Conservation (phyloP, 768 basidiomycete species). For the Chalciporus sphaerocephalus region DNA sequence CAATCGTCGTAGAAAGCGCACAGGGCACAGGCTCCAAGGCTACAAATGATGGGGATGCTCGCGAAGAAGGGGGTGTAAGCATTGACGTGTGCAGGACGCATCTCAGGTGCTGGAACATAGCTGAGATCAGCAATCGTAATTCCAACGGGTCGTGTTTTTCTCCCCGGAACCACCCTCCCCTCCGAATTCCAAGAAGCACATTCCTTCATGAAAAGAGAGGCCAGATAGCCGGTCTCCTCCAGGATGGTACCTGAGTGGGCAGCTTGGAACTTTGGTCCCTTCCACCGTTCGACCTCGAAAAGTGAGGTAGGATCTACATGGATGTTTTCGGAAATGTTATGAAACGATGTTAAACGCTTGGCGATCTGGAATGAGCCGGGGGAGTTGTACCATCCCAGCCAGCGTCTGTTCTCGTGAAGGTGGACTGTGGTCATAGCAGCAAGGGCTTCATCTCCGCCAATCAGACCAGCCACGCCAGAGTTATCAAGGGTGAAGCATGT, state of each 20-base stretch:
- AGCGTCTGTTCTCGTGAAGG: slow-evolving; percentile 22
- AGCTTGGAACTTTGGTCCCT: slow-evolving; percentile 66
- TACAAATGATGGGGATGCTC: slow-evolving; percentile 18
- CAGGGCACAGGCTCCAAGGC: slow-evolving; percentile 17
- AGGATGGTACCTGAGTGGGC: slow-evolving; percentile 57
- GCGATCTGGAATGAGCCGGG: slow-evolving; percentile 30
- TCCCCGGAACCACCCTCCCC: slow-evolving; percentile 8
- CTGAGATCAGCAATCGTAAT: slow-evolving; percentile 11
- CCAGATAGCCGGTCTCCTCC: slow-evolving; percentile 49
- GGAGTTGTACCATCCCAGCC: slow-evolving; percentile 34
- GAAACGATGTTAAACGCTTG: slow-evolving; percentile 17
- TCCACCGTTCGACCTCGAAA: slow-evolving; percentile 12
- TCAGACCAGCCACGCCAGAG: slow-evolving; percentile 22
- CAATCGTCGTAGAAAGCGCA: slow-evolving; percentile 23
- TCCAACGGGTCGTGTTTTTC: slow-evolving; percentile 6
- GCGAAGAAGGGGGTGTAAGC: slow-evolving; percentile 8
- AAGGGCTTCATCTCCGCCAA: slow-evolving; percentile 32
- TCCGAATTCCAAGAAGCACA: slow-evolving; percentile 10
- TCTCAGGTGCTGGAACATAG: slow-evolving; percentile 5
- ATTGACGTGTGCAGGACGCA: slow-evolving; percentile 2
- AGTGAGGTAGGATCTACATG: slow-evolving; percentile 18
- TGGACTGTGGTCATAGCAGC: slow-evolving; percentile 29
- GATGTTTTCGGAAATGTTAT: slow-evolving; percentile 11
- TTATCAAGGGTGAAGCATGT: slow-evolving; percentile 15
- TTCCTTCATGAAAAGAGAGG: slow-evolving; percentile 40